Percentiles rank a stretch among this genome's conserved stretches.
Evolutionary conservation across 1,139 yeast genomes (phyloP).

Genomic region (Geotrichum histeridarum): DNA sequence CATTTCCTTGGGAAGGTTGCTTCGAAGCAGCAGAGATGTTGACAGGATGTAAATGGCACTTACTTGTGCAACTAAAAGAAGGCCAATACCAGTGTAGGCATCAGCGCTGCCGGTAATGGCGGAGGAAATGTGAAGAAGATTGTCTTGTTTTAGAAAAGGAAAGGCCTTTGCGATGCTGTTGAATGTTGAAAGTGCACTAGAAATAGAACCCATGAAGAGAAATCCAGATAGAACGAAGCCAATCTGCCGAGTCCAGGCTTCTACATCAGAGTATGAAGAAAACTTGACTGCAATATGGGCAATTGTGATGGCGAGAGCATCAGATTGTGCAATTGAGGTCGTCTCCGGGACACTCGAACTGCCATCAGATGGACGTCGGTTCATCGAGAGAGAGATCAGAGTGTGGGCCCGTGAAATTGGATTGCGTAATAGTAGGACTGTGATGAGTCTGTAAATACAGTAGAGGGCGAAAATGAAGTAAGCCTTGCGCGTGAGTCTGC

Average conservation of each 20-base stretch:
- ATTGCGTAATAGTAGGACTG: constrained; percentile 37
- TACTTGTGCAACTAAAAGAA: constrained; percentile 59
- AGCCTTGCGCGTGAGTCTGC: constrained; percentile 29
- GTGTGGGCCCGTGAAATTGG: constrained; percentile 24
- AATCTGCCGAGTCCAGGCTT: constrained; percentile 57
- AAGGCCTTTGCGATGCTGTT: constrained; percentile 31
- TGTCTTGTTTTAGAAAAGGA: constrained; percentile 26
- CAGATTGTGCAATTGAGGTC: constrained; percentile 21
- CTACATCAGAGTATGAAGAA: constrained; percentile 38
- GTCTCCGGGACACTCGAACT: neutral
- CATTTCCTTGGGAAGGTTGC: constrained; percentile 61
- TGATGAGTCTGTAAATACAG: constrained; percentile 59
- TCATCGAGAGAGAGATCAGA: constrained; percentile 7
- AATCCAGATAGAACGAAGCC: constrained; percentile 62
- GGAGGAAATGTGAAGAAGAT: constrained; percentile 13
- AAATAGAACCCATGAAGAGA: constrained; percentile 59
- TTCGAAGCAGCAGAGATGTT: constrained; percentile 69
- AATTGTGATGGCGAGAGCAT: constrained; percentile 51
- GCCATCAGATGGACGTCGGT: neutral
- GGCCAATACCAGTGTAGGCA: constrained; percentile 23
- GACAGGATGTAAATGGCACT: constrained; percentile 77
- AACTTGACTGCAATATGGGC: constrained; percentile 40
- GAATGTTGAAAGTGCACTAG: constrained; percentile 34
- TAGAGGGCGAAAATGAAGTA: constrained; percentile 49
- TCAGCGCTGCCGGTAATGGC: constrained; percentile 3